Evolutionary conservation across 495 filamentous ascomycete species (phyloP).

Genomic region (Aspergillus bertholletiae): DNA sequence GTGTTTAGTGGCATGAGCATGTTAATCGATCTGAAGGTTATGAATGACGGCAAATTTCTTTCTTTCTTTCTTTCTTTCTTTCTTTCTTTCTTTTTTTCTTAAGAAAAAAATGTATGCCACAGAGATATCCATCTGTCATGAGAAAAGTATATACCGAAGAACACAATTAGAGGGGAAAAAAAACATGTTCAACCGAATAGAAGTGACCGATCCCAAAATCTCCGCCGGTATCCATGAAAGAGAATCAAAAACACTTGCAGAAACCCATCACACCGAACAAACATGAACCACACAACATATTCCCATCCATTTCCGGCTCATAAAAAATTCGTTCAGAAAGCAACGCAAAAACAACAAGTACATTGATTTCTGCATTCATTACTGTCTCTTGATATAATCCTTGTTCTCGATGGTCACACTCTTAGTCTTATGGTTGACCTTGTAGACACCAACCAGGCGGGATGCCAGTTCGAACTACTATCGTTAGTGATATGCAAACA

Average conservation of each 20-base stretch:
- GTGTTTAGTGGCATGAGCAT: too few relatives aligned
- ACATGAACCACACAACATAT: neutral
- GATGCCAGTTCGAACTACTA: constrained; percentile 83
- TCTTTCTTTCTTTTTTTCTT: too few relatives aligned
- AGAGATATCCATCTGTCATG: neutral
- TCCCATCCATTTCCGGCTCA: neutral
- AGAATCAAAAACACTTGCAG: neutral
- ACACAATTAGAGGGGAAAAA: neutral
- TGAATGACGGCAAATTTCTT: too few relatives aligned
- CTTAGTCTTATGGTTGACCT: constrained; percentile 99
- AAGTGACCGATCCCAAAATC: neutral
- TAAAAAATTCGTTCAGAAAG: neutral
- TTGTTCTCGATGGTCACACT: constrained; percentile 92
- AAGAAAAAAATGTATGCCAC: neutral
- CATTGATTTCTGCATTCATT: constrained; percentile 18
- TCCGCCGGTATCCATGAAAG: neutral
- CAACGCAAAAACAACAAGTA: neutral
- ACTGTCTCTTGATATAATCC: constrained; percentile 63
- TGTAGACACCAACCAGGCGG: constrained; percentile 92
- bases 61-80: too few relatives aligned
- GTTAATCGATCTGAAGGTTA: too few relatives aligned
- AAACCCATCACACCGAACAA: neutral
- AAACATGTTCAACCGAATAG: neutral
- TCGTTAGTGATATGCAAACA: constrained; percentile 11
- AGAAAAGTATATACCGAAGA: neutral